Percentiles rank a stretch among this genome's conserved stretches.
Evolutionary conservation across 139 green algal species (phyloP).

Genomic region (Volvox reticuliferus): DNA sequence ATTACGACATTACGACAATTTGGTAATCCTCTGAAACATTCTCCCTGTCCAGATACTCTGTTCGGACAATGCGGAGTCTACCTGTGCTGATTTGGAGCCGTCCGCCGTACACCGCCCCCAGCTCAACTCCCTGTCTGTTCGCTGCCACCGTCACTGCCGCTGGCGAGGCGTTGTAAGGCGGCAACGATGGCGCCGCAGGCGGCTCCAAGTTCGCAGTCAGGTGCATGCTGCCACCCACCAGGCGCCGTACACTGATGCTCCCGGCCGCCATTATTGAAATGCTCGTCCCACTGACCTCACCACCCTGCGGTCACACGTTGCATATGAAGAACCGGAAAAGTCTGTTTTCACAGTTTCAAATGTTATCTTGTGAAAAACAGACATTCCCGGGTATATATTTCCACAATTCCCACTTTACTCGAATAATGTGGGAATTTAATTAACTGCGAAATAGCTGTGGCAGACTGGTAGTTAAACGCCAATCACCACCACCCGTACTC

Average conservation of each 20-base stretch:
- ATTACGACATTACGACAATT: not conserved
- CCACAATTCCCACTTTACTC: not conserved
- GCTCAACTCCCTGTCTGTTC: not conserved
- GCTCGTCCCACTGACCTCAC: constrained; percentile 35
- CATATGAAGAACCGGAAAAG: not conserved
- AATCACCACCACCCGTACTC: not conserved
- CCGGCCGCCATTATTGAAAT: not conserved
- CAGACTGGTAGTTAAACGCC: not conserved
- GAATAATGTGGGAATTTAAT: not conserved
- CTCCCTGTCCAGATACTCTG: too few species aligned
- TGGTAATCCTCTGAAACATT: not conserved
- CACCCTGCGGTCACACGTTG: not conserved
- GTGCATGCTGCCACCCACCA: constrained; percentile 10
- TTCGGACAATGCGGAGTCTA: not conserved
- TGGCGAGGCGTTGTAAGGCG: too few species aligned
- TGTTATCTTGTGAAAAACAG: too few species aligned
- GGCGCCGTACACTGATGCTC: not conserved
- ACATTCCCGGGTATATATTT: too few species aligned
- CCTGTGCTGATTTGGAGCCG: not conserved
- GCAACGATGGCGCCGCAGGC: not conserved
- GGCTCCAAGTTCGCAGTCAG: not conserved
- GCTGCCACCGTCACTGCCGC: not conserved
- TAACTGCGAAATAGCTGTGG: not conserved
- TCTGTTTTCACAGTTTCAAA: too few species aligned
- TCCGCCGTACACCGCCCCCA: constrained; percentile 23